Conservation (phyloP, 148 eudicot species). For the Pharnaceum exiguum region DNA sequence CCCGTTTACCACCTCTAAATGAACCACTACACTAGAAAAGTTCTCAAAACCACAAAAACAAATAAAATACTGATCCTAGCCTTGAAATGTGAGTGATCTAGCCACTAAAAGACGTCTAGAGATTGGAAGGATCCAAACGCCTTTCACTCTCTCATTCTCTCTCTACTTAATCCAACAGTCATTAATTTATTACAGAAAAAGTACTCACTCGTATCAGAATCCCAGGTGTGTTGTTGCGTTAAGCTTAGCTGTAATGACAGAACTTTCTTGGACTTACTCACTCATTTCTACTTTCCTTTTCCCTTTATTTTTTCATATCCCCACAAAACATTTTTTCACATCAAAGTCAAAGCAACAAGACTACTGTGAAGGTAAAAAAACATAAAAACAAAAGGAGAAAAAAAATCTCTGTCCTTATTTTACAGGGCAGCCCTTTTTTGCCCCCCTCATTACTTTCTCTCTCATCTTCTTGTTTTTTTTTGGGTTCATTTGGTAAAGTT, state of each 20-base stretch:
- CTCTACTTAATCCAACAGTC: slow-evolving; percentile 16
- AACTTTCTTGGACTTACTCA: neutral
- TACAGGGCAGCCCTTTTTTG: too few species aligned
- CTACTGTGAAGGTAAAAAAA: too few species aligned
- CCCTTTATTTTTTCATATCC: neutral
- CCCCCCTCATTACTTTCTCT: neutral
- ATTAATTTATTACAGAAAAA: slow-evolving; percentile 1
- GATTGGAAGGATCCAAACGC: slow-evolving; percentile 30
- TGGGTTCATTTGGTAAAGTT: neutral
- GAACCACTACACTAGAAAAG: too few species aligned
- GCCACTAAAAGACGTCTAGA: neutral
- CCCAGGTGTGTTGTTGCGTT: slow-evolving; percentile 17
- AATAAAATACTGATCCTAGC: too few species aligned
- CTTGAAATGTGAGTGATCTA: too few species aligned
- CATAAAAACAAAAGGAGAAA: too few species aligned
- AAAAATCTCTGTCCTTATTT: too few species aligned
- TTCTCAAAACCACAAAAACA: too few species aligned
- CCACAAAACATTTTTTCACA: slow-evolving; percentile 12
- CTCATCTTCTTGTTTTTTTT: neutral
- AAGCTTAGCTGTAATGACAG: slow-evolving; percentile 20
- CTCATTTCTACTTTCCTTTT: neutral
- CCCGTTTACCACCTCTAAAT: too few species aligned
- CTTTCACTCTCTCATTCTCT: slow-evolving; percentile 1
- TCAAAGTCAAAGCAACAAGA: slow-evolving; percentile 23
- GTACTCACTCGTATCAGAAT: slow-evolving; percentile 17